Evolutionary conservation across 2,329 filamentous ascomycete species (phyloP), one percentile per base, ranked within the genome.

Genomic region (Chaetomiaceae sp.): DNA sequence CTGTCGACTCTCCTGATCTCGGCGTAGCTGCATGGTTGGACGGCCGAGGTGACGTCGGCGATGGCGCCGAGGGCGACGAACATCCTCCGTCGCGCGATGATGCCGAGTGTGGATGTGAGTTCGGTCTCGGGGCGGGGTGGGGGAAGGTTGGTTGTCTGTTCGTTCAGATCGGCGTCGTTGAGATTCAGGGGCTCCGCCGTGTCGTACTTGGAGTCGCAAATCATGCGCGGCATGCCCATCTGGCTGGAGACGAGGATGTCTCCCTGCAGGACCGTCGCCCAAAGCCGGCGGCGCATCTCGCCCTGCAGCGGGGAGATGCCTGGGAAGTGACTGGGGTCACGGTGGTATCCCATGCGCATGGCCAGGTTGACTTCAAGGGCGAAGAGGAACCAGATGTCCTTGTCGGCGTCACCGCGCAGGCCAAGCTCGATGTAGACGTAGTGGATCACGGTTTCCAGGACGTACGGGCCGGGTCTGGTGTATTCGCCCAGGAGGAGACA

Each of bases 281-380:
- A 77, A 0, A 68, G 52, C 8, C 74, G 64, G 16, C 74, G 65
- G 27, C 74, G 59, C 65, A 76, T 72, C 56, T 76, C 73, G 7
- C 70, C 69, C n/a, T 69, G 60, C 44, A 73, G 72, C 0, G 66
- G 61, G 0, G 68, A 64, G 19, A 76, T 66, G n/a, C 62, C 63
- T 0, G 67, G 62, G 50, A 72, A 74, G 48, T 71, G 65, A 14
- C 57, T 62, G 1, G 71, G 62, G 51, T 77, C 74, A 21, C 72
- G 63, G 50, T 77, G 73, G 48, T 71, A 73, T 0, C 68, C 70
- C 68, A 70, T 70, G 5, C 65, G 65, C 53, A 72, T 59, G 27
- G 65, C 64, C 1, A 72, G 44, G 7, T 67, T 65, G 0, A 72
- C 63, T 0, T 63, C 61, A 0, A 63, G 62, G 2, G 62, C 69